Evolutionary conservation across 2,329 filamentous ascomycete species (phyloP), one percentile per base, ranked within the genome.

Genomic region (Aspergillus puulaauensis): DNA sequence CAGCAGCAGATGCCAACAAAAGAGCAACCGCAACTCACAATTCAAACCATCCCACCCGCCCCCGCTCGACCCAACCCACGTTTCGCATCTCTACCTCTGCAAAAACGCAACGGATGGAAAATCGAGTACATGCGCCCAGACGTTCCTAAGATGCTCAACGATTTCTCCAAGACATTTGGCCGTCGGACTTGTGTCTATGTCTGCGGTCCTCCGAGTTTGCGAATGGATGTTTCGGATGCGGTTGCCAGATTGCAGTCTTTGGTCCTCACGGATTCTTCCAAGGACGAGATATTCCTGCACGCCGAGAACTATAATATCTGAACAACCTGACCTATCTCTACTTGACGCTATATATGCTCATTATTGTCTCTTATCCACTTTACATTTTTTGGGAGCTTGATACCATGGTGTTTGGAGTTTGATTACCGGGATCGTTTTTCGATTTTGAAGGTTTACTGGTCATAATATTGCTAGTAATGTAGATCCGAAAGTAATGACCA

Each of bases 301-400:
- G 90, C 93, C 3, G 93, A 98, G 80, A 97, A 97, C 73, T 97
- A 96, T 78, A 90, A 92, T 52, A 80, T 96, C 61, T 96, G 75
- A 82, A 52, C 23, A 57, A 52, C 43, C 8, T 15, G 23, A 43
- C 11, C n/a, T 43, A 21, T 17, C 7, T 43, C 9, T 17, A 19
- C 40, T 43, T 43, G 5, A 43, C n/a, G 6, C 9, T 43, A 21
- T 11, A 11, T 21, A 19, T 4, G 17, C 17, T 43, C 19, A 21
- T 21, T 21, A 21, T 17, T 21, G 40, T 17, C n/a, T 43, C 19
- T 43, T 21, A 4, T 43, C 43, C 23, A 3, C 52, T 12, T 48
- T 56, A 35, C 4, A 43, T 47, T 6, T 41, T 47, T 24, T 43
- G 9, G 9, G 39, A 39, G 27, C 47, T 51, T 45, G 46, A 56